These are phyloP conservation scores for Aspergillus floridensis DNA, from an alignment of 2,329 filamentous ascomycete genomes.

Conservation along the genomic window DNA sequence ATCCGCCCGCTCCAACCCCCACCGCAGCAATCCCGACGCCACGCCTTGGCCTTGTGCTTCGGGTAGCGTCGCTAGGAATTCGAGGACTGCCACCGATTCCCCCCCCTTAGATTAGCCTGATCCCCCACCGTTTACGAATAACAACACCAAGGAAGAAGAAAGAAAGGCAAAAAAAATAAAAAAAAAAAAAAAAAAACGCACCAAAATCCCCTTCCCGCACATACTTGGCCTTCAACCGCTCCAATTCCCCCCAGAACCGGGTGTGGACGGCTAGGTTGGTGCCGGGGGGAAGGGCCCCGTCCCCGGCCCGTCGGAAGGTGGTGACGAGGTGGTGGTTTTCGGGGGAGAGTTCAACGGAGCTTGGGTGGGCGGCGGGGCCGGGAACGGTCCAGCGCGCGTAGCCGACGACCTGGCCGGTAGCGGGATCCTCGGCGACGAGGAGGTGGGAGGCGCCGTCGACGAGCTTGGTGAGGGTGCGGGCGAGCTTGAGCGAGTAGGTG, in stretches of 20 bases:
- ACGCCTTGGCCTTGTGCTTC: slow-evolving; percentile 15
- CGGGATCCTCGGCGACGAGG: slow-evolving; percentile 40
- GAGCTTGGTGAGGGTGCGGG: slow-evolving; percentile 40
- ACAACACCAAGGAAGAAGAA: background rate
- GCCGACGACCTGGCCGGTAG: slow-evolving; percentile 37
- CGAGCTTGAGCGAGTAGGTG: slow-evolving; percentile 37
- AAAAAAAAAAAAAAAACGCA: slow-evolving; percentile 7
- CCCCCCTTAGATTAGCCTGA: too few species aligned
- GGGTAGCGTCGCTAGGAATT: slow-evolving; percentile 16
- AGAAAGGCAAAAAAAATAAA: too few species aligned
- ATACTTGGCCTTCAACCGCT: slow-evolving; percentile 5
- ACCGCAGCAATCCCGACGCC: slow-evolving; percentile 27
- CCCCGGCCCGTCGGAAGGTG: too few species aligned
- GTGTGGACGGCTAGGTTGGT: slow-evolving; percentile 43
- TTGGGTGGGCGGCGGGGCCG: too few species aligned
- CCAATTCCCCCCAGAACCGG: slow-evolving; percentile 17
- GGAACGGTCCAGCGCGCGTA: slow-evolving; percentile 49
- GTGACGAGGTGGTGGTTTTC: slow-evolving; percentile 36
- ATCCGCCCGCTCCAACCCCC: slow-evolving; percentile 51
- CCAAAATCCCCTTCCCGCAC: slow-evolving; percentile 15
- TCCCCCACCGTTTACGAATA: background rate
- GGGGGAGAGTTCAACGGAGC: background rate
- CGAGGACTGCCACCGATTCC: slow-evolving; percentile 9
- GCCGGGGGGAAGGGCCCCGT: slow-evolving; percentile 31
- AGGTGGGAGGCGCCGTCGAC: slow-evolving; percentile 39